Percentiles rank a stretch among this genome's conserved stretches.
Evolutionary conservation across 345 rosid genomes (phyloP).

Genomic region (Aethionema arabicum): DNA sequence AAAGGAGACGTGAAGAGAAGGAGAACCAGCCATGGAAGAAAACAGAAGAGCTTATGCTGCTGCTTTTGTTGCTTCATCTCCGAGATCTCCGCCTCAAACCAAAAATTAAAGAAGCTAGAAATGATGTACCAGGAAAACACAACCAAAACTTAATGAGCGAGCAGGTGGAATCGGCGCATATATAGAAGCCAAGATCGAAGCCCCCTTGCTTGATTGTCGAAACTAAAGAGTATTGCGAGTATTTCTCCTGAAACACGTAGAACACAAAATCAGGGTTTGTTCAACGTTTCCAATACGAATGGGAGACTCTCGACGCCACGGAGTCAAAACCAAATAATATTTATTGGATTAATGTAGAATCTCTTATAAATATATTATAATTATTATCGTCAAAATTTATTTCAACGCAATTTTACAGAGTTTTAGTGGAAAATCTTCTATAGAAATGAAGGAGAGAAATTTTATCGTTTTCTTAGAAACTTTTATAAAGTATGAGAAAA

Average conservation of each 20-base stretch:
- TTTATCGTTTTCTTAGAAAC: too few species aligned
- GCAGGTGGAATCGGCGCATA: conserved; percentile 15
- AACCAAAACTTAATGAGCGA: neutral
- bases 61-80: conserved; percentile 28
- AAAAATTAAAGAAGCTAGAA: neutral
- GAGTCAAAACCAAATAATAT: neutral
- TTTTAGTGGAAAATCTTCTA: too few species aligned
- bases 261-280: conserved; percentile 4
- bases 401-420: too few species aligned
- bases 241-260: neutral
- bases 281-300: conserved; percentile 4
- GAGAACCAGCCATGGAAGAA: conserved; percentile 33
- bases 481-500: too few species aligned
- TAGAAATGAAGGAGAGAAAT: too few species aligned
- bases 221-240: neutral
- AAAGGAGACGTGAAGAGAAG: conserved; percentile 12
- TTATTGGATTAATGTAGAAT: too few species aligned
- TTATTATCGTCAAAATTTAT: too few species aligned
- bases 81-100: conserved; percentile 31
- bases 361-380: too few species aligned
- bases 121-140: neutral
- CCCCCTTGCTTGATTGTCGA: neutral
- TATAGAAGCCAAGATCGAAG: neutral
- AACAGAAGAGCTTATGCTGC: conserved; percentile 38
- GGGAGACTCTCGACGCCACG: conserved; percentile 8